Evolutionary conservation across 2,329 filamentous ascomycete species (phyloP).

Genomic region (Corniculantispora saksenae): DNA sequence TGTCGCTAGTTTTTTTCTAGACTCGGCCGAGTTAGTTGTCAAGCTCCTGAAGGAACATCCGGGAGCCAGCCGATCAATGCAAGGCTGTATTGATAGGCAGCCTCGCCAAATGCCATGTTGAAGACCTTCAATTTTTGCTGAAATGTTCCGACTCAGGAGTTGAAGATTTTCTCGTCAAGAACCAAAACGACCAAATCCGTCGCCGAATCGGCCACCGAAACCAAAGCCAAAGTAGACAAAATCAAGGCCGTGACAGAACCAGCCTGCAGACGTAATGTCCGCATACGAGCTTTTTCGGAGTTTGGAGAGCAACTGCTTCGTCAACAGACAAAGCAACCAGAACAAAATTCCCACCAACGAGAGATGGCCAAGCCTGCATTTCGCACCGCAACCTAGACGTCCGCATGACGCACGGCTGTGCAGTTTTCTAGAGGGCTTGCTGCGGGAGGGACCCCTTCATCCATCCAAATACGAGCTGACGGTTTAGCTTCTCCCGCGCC

Average conservation of each 20-base stretch:
- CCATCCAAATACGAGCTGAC: conserved; percentile 15
- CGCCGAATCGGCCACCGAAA: not conserved
- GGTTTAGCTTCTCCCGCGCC: not conserved
- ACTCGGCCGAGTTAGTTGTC: too few species aligned
- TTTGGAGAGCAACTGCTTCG: not conserved
- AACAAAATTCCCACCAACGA: not conserved
- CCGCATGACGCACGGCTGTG: not conserved
- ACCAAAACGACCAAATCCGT: not conserved
- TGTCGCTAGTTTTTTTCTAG: not conserved
- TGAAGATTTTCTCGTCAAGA: too few species aligned
- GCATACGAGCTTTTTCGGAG: not conserved
- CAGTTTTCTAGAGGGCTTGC: too few species aligned
- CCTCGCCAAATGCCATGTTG: not conserved
- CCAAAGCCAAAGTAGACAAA: not conserved
- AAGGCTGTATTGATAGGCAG: not conserved
- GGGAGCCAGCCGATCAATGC: not conserved
- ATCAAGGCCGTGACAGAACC: not conserved
- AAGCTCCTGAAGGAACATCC: not conserved
- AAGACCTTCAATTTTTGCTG: not conserved
- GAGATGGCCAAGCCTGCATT: not conserved
- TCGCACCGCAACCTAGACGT: not conserved
- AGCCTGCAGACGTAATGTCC: not conserved
- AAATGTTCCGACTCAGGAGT: too few species aligned
- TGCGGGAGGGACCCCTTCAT: not conserved
- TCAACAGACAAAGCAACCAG: not conserved